Evolutionary conservation across 176 grass and related monocot genomes (phyloP).

Genomic region (Puccinellia tenuiflora): DNA sequence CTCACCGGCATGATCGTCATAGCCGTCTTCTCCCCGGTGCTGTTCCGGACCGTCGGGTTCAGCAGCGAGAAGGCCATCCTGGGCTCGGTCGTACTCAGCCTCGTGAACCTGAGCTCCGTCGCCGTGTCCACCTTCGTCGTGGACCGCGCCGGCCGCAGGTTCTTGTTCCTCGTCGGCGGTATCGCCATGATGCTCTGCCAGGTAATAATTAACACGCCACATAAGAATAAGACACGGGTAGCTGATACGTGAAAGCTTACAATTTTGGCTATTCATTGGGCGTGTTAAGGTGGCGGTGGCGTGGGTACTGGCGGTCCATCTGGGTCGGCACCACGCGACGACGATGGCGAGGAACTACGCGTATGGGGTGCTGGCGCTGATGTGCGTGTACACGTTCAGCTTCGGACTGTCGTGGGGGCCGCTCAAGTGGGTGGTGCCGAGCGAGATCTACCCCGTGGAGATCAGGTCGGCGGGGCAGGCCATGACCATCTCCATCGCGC

Average conservation of each 20-base stretch:
- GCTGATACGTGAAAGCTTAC: not conserved
- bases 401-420: slow-evolving; percentile 81
- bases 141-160: slow-evolving; percentile 38
- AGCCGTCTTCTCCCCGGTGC: slow-evolving; percentile 43
- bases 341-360: slow-evolving; percentile 43
- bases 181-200: slow-evolving; percentile 46
- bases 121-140: slow-evolving; percentile 23
- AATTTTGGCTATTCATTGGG: not conserved
- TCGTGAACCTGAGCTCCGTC: slow-evolving; percentile 16
- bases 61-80: slow-evolving; percentile 42
- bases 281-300: slow-evolving; percentile 9
- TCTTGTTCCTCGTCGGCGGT: slow-evolving; percentile 47
- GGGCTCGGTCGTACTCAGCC: slow-evolving; percentile 39
- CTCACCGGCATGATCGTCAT: slow-evolving; percentile 58
- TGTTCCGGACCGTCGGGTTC: slow-evolving; percentile 63
- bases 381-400: slow-evolving; percentile 53
- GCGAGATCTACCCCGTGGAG: slow-evolving; percentile 86
- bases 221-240: no score
- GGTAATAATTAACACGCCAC: slow-evolving; percentile 16
- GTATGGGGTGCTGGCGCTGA: slow-evolving; percentile 49
- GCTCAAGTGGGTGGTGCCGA: slow-evolving; percentile 66
- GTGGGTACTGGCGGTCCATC: slow-evolving; percentile 55
- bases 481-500: slow-evolving; percentile 44
- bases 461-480: slow-evolving; percentile 70
- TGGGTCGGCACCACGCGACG: slow-evolving; percentile 16